Evolutionary conservation across 495 filamentous ascomycete genomes (phyloP), one percentile per base, ranked within the genome.

Genomic region (Parachaetomium inaequale): DNA sequence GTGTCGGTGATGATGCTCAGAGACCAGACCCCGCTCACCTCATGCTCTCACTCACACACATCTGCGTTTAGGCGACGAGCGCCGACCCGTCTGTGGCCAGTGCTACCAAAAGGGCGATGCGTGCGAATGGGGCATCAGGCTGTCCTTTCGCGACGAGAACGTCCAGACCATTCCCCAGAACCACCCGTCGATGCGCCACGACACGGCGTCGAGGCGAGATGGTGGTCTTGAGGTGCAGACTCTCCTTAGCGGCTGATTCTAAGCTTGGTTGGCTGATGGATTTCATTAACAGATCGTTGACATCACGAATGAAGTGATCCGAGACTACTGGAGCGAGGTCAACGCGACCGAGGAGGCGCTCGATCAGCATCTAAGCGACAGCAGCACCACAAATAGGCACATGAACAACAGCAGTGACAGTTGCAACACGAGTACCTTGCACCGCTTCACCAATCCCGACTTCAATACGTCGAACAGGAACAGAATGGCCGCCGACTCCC

Each of bases 111-210:
- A 38, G 12, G 53, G 53, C 21, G 53, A 28, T 7, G 23, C 34
- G 42, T 55, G 34, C 34, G 53, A 40, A 17, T 55, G 53, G 53
- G 53, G 53, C 11, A 28, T 55, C 53, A 55, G 53, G 23, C 23
- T 40, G 4, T 55, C 53, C 53, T 55, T 40, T 55, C 53, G 53
- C 21, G 31, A 55, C 34, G 53, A 55, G 21, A 42, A 55, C 36
- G 25, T 55, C 4, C 34, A 28, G 12, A 55, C 52, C 8, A 23
- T 55, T 1, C 32, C 52, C 6, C 52, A 38, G 21, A 55, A 38
- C 14, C 53, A 42, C 34, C 34, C 53, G 1, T 55, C 53, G 12
- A 40, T 55, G 21, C 53, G 53, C 34, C 53, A 42, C 11, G 36
- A 42, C 34, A 28, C 23, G 23, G n/a, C 34, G 3, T 17, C 34